phyloP scores from a whole-genome alignment of 2,329 filamentous ascomycete species.

The Alternaria infectoria region DNA sequence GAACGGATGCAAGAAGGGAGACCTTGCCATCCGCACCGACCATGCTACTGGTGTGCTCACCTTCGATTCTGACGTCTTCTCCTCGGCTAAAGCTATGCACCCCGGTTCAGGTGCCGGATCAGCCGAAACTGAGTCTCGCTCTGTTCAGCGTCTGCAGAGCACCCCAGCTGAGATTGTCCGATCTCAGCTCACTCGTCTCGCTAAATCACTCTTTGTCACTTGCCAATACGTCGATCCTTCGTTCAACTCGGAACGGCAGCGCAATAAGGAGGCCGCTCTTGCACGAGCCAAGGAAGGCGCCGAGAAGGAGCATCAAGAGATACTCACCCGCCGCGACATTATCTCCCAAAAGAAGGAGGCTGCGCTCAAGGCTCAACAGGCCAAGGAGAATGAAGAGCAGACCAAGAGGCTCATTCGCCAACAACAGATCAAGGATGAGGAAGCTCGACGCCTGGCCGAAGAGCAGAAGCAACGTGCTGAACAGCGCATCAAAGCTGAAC shows the following conservation, averaged over 20 bases:
- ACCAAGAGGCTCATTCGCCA: slow-evolving; percentile 84
- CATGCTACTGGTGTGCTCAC: slow-evolving; percentile 94
- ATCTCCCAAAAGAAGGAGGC: slow-evolving; percentile 98
- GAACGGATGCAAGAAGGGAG: slow-evolving; percentile 99
- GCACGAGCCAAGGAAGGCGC: slow-evolving; percentile 83
- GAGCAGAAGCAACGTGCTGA: slow-evolving; percentile 93
- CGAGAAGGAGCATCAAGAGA: slow-evolving; percentile 89
- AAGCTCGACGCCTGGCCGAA: slow-evolving; percentile 85
- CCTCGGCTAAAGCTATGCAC: slow-evolving; percentile 90
- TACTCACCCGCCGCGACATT: slow-evolving; percentile 82
- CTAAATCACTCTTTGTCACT: slow-evolving; percentile 88
- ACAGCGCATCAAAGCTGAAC: slow-evolving; percentile 74
- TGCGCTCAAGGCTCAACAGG: slow-evolving; percentile 84
- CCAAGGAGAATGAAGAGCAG: slow-evolving; percentile 91
- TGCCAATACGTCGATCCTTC: slow-evolving; percentile 94
- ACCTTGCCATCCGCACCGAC: slow-evolving; percentile 93
- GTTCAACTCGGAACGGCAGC: slow-evolving; percentile 81
- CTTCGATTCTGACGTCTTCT: slow-evolving; percentile 98
- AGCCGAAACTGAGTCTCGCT: slow-evolving; percentile 81
- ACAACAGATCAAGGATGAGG: slow-evolving; percentile 86
- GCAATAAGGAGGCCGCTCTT: slow-evolving; percentile 80
- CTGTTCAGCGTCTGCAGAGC: slow-evolving; percentile 94
- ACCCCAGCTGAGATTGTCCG: slow-evolving; percentile 98
- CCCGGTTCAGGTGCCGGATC: slow-evolving; percentile 84
- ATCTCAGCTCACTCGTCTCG: slow-evolving; percentile 88